Evolutionary conservation across 176 grass and related monocot genomes (phyloP), one percentile per base, ranked within the genome.

Genomic region (Lolium rigidum): DNA sequence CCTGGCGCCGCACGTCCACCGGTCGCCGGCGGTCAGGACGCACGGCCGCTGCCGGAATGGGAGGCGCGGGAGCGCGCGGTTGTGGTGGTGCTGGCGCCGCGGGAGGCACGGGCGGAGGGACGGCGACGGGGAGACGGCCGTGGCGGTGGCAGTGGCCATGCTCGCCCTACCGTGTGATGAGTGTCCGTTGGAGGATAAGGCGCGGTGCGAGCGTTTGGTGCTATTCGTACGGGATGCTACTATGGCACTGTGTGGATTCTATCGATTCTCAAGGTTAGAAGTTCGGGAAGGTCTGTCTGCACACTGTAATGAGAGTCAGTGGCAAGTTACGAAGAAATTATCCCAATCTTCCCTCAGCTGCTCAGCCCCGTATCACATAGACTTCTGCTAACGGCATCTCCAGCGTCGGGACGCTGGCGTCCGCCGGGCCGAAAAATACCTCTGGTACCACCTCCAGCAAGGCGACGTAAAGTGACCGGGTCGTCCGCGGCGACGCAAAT

Each of bases 1-100:
- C 86, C 97, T 89, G 6, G 90, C 86, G 70, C 71, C 82, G 58
- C 43, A 38, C 51, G 77, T 57, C 68, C 70, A 55, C 28, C 46
- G 4, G 57, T 10, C 65, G 5, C 16, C 70, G 10, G 13, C 37
- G 8, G 43, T 2, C 6, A 13, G 6, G 31, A 1, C 2, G 69
- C 4, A 9, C 0, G 35, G 77, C 18, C 0, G 54, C 18, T 1
- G 47, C n/a, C 7, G 58, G 9, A 47, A 25, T 4, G 6, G 12
- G 67, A 44, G 21, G 26, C 9, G 56, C 4, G 1, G 14, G 25
- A 24, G 59, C 0, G 15, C 67, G 0, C 55, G 26, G 68, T 10
- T 43, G 16, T 1, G 60, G 25, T 4, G 20, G 44, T 22, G 82
- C 0, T 7, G 79, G 0, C 47, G 28, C 16, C 0, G 31, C 60